Evolutionary conservation across 441 rosid species (phyloP).

Genomic region (Pelargonium australe): DNA sequence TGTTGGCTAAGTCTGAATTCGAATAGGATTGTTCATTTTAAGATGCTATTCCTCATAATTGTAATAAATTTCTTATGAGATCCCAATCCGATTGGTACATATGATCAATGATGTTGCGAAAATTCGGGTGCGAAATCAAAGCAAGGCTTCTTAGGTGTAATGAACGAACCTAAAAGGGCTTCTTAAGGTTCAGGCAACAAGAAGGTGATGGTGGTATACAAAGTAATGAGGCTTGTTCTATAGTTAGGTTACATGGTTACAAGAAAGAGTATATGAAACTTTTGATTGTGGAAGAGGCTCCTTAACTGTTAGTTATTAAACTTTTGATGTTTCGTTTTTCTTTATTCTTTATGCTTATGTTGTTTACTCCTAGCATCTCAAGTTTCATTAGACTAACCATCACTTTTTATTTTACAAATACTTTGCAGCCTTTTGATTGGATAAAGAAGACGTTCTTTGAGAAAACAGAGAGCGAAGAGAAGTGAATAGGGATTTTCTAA

Average conservation of each 20-base stretch:
- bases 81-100: background rate
- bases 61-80: background rate
- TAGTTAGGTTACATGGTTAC: no score
- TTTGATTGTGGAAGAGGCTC: background rate
- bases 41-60: background rate
- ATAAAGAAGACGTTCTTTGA: slow-evolving; percentile 76
- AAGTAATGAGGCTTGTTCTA: background rate
- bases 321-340: background rate
- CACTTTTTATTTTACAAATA: background rate
- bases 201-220: background rate
- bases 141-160: background rate
- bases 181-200: slow-evolving; percentile 1
- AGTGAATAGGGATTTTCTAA: slow-evolving; percentile 21
- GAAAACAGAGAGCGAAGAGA: slow-evolving; percentile 42
- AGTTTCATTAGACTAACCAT: slow-evolving; percentile 3
- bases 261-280: background rate
- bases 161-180: background rate
- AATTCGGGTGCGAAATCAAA: background rate
- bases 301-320: background rate
- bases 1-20: background rate
- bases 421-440: slow-evolving; percentile 76
- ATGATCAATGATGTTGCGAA: background rate
- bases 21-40: background rate
- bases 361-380: background rate
- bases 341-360: background rate